Evolutionary conservation across 1,139 yeast species (phyloP), one percentile per base, ranked within the genome.

Genomic region (Kodamaea suecica): DNA sequence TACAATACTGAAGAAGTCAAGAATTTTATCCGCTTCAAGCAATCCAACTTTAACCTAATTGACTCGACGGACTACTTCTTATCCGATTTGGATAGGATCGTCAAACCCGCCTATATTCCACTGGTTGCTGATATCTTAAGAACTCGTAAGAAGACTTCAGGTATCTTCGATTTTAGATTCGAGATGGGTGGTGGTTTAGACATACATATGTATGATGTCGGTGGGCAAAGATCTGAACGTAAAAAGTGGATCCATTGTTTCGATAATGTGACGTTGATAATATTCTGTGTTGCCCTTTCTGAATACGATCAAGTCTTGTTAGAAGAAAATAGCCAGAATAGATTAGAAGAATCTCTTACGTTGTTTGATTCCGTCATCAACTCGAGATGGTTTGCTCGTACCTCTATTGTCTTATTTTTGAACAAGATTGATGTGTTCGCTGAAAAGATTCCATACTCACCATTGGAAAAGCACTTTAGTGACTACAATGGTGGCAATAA

Each of bases 241-340:
- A 86, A 86, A 53, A 88, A 88, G 58, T 88, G 97, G 97, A 88
- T 88, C 46, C 95, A 88, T 59, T 88, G 96, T 55, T 88, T 88
- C 52, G 95, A 88, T 59, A 87, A 88, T 50, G 97, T 88, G 23
- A 84, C 96, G 0, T 69, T 85, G 34, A 84, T 88, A 33, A 86
- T 88, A 39, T 88, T 87, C 57, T 87, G 96, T 59, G 95, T 87
- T 14, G 90, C 97, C 0, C 63, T 88, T 35, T 81, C 92, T 2
- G 97, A 88, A 57, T 88, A 88, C 52, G 96, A 88, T 59, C 96
- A 87, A 59, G 84, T 79, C 2, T 62, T 88, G 39, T 60, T 85
- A 36, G 97, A 88, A 59, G 95, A 88, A 52, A 76, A 78, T 38
- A 63, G 72, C 20, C 92, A 84, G 55, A 88, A 87, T 55, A 70